phyloP scores from a whole-genome alignment of 2,329 filamentous ascomycete genomes.

The Metarhizium brunneum region DNA sequence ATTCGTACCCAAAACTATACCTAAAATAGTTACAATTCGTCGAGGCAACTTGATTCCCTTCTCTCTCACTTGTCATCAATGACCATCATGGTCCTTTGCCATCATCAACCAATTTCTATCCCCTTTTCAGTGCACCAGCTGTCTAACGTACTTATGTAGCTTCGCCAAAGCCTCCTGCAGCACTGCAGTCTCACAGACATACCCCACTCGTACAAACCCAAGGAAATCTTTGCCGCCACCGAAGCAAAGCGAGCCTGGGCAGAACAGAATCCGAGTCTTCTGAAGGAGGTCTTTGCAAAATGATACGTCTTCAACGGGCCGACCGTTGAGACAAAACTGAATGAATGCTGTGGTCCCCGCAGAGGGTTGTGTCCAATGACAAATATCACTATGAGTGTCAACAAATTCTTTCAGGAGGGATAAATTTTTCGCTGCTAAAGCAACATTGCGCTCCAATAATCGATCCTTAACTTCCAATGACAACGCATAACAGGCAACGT shows the following conservation, averaged over 20 bases:
- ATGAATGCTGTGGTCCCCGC: conserved; percentile 54
- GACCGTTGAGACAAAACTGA: conserved; percentile 51
- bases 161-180: conserved; percentile 50
- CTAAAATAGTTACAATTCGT: neutral
- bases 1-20: too few species aligned
- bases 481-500: conserved; percentile 67
- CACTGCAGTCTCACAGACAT: conserved; percentile 39
- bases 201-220: conserved; percentile 71
- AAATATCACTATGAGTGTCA: neutral
- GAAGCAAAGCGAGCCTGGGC: conserved; percentile 67
- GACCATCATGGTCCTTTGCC: neutral
- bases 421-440: conserved; percentile 1
- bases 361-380: neutral
- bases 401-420: neutral
- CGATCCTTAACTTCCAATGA: conserved; percentile 31
- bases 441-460: conserved; percentile 42
- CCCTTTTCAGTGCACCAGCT: neutral
- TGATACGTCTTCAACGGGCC: conserved; percentile 59
- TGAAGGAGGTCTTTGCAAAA: conserved; percentile 62
- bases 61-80: too few species aligned
- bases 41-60: too few species aligned
- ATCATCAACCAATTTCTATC: neutral
- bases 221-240: conserved; percentile 56
- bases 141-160: conserved; percentile 30
- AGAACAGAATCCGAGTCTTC: conserved; percentile 62